Evolutionary conservation across 2,329 filamentous ascomycete genomes (phyloP).

Genomic region (Cadophora malorum): DNA sequence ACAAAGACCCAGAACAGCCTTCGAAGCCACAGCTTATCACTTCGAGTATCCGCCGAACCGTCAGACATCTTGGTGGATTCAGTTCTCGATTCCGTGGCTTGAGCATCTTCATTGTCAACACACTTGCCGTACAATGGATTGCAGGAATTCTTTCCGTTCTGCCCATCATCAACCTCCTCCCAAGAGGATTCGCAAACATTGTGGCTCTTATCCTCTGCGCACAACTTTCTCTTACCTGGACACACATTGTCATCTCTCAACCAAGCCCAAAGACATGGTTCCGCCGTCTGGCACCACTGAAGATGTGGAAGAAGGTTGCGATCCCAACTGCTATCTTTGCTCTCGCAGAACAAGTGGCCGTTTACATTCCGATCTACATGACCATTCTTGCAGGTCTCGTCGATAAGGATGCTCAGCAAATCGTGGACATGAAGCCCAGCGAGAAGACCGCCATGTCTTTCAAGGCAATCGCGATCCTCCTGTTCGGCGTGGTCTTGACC

Average conservation of each 20-base stretch:
- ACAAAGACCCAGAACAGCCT: constrained; percentile 51
- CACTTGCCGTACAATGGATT: constrained; percentile 45
- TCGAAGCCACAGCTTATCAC: constrained; percentile 65
- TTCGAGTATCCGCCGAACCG: constrained; percentile 61
- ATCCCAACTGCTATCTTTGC: constrained; percentile 70
- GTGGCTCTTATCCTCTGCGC: constrained; percentile 66
- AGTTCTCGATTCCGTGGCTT: constrained; percentile 74
- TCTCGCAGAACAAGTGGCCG: constrained; percentile 59
- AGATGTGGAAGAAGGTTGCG: constrained; percentile 71
- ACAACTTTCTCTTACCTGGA: constrained; percentile 78
- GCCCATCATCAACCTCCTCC: constrained; percentile 44
- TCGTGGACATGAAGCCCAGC: constrained; percentile 44
- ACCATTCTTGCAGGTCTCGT: constrained; percentile 50
- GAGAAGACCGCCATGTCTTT: constrained; percentile 48
- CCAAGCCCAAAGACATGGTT: constrained; percentile 69
- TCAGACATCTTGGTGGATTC: constrained; percentile 71
- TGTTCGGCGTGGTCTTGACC: constrained; percentile 57
- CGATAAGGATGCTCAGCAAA: constrained; percentile 25
- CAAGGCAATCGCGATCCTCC: constrained; percentile 55
- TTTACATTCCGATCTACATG: constrained; percentile 55
- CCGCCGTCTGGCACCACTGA: constrained; percentile 66
- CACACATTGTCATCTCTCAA: constrained; percentile 82
- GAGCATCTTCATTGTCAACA: constrained; percentile 55
- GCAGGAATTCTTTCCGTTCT: constrained; percentile 51
- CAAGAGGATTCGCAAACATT: constrained; percentile 57